Conservation (phyloP, 768 basidiomycete species). For the Macrolepiota fuliginosa region DNA sequence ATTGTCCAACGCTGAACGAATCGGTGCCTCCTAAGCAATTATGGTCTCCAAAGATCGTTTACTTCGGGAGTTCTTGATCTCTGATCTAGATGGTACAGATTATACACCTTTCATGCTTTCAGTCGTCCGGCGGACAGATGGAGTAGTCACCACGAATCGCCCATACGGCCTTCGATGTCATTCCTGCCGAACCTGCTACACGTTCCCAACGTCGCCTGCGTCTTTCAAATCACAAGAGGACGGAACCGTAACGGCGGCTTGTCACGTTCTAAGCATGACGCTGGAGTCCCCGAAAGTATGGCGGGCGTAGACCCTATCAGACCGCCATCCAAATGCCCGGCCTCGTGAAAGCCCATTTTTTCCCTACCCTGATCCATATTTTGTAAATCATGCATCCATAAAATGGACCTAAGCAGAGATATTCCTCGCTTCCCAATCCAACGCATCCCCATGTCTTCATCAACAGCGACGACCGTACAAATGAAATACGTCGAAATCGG, state of each 20-base stretch:
- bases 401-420: background rate
- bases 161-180: background rate
- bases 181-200: background rate
- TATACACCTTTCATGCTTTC: too few species aligned
- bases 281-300: background rate
- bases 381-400: background rate
- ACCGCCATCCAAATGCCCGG: background rate
- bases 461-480: too few species aligned
- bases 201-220: background rate
- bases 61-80: too few species aligned
- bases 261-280: background rate
- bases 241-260: background rate
- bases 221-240: background rate
- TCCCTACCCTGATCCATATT: background rate
- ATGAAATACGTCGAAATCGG: background rate
- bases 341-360: background rate
- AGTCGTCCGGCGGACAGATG: too few species aligned
- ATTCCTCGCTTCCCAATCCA: background rate
- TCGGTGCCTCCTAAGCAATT: too few species aligned
- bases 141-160: background rate
- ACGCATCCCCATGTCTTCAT: too few species aligned
- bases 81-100: too few species aligned
- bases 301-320: background rate
- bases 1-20: too few species aligned
- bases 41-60: too few species aligned